phyloP scores from a whole-genome alignment of 2,329 filamentous ascomycete genomes.

The Pyrenophora seminiperda region DNA sequence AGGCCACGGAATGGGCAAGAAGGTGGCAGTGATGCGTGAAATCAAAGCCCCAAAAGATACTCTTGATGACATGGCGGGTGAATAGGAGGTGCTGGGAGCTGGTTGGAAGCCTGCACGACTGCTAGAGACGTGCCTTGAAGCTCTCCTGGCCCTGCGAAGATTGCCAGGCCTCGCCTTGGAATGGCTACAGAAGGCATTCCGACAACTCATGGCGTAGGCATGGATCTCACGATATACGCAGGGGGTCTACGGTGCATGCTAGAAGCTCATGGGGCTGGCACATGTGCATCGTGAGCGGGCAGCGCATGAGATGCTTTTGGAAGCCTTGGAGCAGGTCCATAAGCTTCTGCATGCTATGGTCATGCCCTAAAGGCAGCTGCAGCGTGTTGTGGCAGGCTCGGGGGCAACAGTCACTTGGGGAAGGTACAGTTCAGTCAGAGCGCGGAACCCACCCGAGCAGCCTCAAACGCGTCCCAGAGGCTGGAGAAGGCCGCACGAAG shows the following conservation, averaged over 20 bases:
- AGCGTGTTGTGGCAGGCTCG: neutral
- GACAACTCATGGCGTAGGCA: neutral
- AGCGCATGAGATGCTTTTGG: neutral
- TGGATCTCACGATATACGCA: neutral
- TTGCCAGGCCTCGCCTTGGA: neutral
- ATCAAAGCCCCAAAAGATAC: neutral
- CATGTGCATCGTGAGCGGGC: neutral
- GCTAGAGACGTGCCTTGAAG: neutral
- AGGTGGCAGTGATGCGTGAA: neutral
- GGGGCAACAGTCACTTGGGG: neutral
- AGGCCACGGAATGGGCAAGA: neutral
- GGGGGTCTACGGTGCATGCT: neutral
- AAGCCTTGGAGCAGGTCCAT: neutral
- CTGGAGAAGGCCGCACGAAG: neutral
- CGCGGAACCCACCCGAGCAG: neutral
- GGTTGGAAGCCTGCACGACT: neutral
- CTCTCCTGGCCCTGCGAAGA: neutral
- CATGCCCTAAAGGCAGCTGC: neutral
- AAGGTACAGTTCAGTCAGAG: slow-evolving; percentile 3
- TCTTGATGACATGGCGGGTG: neutral
- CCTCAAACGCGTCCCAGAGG: neutral
- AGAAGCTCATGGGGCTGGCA: neutral
- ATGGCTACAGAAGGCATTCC: neutral
- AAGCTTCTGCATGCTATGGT: neutral
- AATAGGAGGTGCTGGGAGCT: neutral